phyloP scores from a whole-genome alignment of 2,329 filamentous ascomycete species.

The Clathrospora elynae region DNA sequence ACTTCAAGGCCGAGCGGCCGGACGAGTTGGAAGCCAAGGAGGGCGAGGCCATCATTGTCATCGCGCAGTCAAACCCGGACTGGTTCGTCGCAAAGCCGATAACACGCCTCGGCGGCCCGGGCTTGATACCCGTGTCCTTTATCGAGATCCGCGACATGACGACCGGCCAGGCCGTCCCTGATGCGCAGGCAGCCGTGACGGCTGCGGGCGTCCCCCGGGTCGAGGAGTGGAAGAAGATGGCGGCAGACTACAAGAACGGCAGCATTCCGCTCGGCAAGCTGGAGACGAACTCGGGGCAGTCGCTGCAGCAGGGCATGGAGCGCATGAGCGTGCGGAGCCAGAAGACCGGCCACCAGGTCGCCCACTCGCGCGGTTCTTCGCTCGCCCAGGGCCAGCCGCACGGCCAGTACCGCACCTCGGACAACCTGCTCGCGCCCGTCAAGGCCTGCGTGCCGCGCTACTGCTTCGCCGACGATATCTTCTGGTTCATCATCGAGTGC shows the following conservation, averaged over 20 bases:
- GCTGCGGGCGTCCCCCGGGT: constrained; percentile 91
- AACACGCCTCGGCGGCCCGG: constrained; percentile 90
- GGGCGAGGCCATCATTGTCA: constrained; percentile 96
- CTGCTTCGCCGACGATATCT: constrained; percentile 96
- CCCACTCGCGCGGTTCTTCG: constrained; percentile 46
- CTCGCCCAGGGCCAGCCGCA: constrained; percentile 48
- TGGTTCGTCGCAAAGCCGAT: constrained; percentile 99
- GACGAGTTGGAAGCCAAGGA: constrained; percentile 95
- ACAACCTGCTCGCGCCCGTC: constrained; percentile 71
- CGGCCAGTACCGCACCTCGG: constrained; percentile 47
- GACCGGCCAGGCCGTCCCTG: constrained; percentile 78
- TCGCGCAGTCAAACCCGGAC: constrained; percentile 96
- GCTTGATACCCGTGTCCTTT: constrained; percentile 93
- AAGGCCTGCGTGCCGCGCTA: constrained; percentile 87
- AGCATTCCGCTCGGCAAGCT: constrained; percentile 96
- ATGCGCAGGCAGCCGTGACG: constrained; percentile 83
- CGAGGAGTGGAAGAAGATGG: constrained; percentile 99
- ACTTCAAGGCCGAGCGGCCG: constrained; percentile 92
- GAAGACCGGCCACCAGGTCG: constrained; percentile 37
- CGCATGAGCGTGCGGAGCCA: constrained; percentile 70
- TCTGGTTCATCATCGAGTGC: constrained; percentile 97
- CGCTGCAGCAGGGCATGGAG: constrained; percentile 65
- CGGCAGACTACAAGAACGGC: constrained; percentile 98
- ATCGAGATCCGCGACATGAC: constrained; percentile 96
- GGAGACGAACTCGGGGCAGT: constrained; percentile 60